Base-by-base conservation (phyloP, 805 yeast species). In the Saccharomycopsis capsularis region DNA sequence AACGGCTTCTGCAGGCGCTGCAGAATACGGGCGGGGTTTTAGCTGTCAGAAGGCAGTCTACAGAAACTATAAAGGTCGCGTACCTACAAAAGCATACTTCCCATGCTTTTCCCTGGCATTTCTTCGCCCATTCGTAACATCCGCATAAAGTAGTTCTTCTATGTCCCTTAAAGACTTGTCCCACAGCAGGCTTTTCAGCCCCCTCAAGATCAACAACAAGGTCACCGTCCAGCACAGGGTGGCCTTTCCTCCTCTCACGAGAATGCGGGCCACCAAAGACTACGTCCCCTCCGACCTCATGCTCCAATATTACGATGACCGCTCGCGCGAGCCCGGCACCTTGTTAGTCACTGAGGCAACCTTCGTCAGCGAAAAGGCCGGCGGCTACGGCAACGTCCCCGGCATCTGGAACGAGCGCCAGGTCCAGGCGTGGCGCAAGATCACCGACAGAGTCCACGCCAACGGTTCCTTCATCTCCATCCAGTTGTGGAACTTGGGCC, bases 331-430 rank as follows among this genome's bases (percentile, higher is more conserved):
- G 50, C 74, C 76, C 19, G 88, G 87, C 16, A 73, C 84, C 13
- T 62, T 82, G 52, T 54, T 81, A 32, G 72, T 78, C 54, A 65
- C 82, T 7, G 88, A 82, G 59, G 87, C 78, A n/a, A 72, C 82
- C 1, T 69, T 68, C 56, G 68, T 70, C 15, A 65, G 77, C 13
- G 59, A 65, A 1, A 38, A 46, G 40, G 55, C 60, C 6, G 64
- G 64, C 11, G 38, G 56, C 3, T 55, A 51, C 39, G 32, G 42
- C 9, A 44, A 56, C 42, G 60, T 49, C 11, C 66, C 68, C 5
- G 68, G 69, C 27, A 59, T 65, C 24, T 63, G 51, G 53, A 58
- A 46, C 35, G 60, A 62, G 4, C 56, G 55, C 5, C 68, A 68
- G 27, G 59, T 58, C 18, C 38, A 52, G 35, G 66, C 63, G 1